Percentiles rank a stretch among this genome's conserved stretches.
phyloP scores from a whole-genome alignment of 768 basidiomycete genomes.

The Sporobolomyces phaffii region DNA sequence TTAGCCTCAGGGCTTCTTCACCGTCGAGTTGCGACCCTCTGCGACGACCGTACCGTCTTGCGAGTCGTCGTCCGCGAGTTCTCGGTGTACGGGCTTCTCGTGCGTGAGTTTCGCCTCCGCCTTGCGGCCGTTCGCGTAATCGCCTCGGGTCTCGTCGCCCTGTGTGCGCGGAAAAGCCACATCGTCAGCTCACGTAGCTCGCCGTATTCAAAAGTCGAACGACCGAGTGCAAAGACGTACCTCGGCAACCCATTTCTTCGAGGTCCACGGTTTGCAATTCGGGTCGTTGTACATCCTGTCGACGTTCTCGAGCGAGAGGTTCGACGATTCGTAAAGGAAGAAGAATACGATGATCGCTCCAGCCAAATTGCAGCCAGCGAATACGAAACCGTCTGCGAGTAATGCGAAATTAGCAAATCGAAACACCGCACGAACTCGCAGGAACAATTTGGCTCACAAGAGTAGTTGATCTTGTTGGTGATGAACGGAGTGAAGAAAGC shows the following conservation, averaged over 20 bases:
- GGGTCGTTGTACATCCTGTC: conserved; percentile 49
- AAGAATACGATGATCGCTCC: conserved; percentile 61
- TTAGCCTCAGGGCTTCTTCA: not conserved
- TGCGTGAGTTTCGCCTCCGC: conserved; percentile 13
- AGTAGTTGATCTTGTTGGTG: conserved; percentile 54
- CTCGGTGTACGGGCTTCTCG: conserved; percentile 32
- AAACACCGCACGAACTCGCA: too few relatives aligned
- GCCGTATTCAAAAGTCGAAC: too few relatives aligned
- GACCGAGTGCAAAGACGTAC: not conserved
- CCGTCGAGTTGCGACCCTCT: not conserved
- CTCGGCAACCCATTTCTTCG: conserved; percentile 56
- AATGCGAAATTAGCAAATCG: too few relatives aligned
- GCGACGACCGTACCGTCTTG: conserved; percentile 19
- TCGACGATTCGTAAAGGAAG: conserved; percentile 69
- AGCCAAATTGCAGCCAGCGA: conserved; percentile 54
- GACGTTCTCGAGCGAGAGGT: conserved; percentile 57
- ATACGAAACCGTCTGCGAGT: conserved; percentile 69
- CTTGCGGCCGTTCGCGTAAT: conserved; percentile 15
- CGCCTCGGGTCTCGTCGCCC: conserved; percentile 21
- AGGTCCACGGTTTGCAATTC: conserved; percentile 62
- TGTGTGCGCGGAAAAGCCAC: not conserved
- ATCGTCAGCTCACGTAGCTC: too few relatives aligned
- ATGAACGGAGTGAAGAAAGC: conserved; percentile 73
- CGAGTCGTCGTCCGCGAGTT: conserved; percentile 29
- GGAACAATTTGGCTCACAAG: too few relatives aligned